A percentile compares a stretch with the other conserved stretches of the same genome.
Evolutionary conservation across 805 yeast species (phyloP).

Genomic region (Cyberlindnera euphorbiae): DNA sequence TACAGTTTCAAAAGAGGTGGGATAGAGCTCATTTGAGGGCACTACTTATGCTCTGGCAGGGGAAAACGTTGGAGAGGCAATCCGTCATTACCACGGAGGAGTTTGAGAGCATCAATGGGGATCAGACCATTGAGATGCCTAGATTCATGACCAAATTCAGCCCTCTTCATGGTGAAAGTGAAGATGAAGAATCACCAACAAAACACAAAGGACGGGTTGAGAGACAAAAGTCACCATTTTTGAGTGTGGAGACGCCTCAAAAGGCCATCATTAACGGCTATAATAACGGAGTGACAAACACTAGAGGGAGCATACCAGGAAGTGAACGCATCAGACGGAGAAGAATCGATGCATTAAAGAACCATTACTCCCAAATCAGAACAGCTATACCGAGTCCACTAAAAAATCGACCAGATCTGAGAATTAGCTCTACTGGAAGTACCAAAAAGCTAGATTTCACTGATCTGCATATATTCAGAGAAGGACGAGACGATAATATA

Average conservation of each 20-base stretch:
- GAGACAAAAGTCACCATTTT: conserved; percentile 4
- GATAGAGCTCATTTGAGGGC: conserved; percentile 35
- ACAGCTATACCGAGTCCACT: conserved; percentile 36
- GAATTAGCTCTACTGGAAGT: conserved; percentile 4
- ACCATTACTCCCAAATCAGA: conserved; percentile 31
- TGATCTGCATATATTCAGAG: conserved; percentile 7
- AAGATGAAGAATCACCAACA: conserved; percentile 23
- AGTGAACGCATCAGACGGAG: conserved; percentile 31
- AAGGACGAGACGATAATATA: too few species aligned
- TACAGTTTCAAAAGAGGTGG: conserved; percentile 33
- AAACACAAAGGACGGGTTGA: conserved; percentile 5
- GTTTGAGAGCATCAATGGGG: conserved; percentile 1
- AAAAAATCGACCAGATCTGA: conserved; percentile 1
- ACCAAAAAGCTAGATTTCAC: conserved; percentile 11
- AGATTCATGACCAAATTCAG: not conserved
- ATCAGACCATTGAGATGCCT: not conserved
- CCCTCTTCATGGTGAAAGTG: conserved; percentile 4
- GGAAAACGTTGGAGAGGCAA: conserved; percentile 8
- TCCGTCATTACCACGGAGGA: not conserved
- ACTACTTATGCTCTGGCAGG: conserved; percentile 32
- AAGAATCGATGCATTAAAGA: conserved; percentile 33
- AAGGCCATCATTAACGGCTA: conserved; percentile 10
- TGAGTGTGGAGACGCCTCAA: conserved; percentile 21
- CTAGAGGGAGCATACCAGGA: conserved; percentile 30
- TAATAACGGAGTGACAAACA: not conserved